These are phyloP conservation scores for Podospora pseudocomata DNA, from an alignment of 495 filamentous ascomycete genomes.

Conservation along the genomic window DNA sequence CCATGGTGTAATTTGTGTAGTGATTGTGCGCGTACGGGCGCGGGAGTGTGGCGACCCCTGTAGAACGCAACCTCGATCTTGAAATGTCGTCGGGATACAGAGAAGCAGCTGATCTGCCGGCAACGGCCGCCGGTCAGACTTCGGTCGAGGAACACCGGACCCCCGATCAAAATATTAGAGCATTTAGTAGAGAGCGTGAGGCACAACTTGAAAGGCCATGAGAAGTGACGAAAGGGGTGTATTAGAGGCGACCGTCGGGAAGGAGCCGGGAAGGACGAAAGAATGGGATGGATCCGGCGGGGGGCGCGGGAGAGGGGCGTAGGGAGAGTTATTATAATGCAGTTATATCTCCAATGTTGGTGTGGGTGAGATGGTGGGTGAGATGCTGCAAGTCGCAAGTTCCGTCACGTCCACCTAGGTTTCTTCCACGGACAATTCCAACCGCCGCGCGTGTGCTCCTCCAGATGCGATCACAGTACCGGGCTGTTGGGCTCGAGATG, in stretches of 20 bases:
- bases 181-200: constrained; percentile 28
- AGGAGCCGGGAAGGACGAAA: constrained; percentile 8
- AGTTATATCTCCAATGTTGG: constrained; percentile 7
- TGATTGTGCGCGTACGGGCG: constrained; percentile 7
- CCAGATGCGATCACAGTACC: constrained; percentile 1
- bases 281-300: background rate
- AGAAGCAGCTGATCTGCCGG: constrained; percentile 4
- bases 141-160: constrained; percentile 45
- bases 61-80: background rate
- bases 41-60: constrained; percentile 7
- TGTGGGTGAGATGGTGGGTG: background rate
- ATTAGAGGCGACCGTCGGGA: constrained; percentile 3
- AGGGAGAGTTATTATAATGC: constrained; percentile 7
- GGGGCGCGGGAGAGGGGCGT: constrained; percentile 15
- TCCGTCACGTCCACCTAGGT: background rate
- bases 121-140: constrained; percentile 9
- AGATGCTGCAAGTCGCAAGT: background rate
- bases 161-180: constrained; percentile 27
- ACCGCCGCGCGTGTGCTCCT: constrained; percentile 1
- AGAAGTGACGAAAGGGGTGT: background rate
- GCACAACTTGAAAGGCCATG: constrained; percentile 28
- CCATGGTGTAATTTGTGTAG: constrained; percentile 22
- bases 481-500: background rate
- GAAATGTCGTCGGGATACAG: background rate
- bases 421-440: background rate